Evolutionary conservation across 2,329 filamentous ascomycete genomes (phyloP).

Genomic region (Apiospora saccharicola): DNA sequence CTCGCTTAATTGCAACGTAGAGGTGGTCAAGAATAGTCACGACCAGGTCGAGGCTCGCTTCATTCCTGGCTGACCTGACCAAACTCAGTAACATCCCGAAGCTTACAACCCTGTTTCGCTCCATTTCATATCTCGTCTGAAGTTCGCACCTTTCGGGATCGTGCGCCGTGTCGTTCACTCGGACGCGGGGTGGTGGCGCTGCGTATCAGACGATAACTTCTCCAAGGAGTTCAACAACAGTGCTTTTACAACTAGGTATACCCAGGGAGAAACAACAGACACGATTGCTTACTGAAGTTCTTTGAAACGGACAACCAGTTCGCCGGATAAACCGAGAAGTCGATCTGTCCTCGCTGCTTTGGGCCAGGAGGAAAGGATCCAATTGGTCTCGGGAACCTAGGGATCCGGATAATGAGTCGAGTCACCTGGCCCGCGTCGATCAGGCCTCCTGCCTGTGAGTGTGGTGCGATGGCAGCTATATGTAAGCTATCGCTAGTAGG

Average conservation of each 20-base stretch:
- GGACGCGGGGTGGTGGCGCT: not conserved
- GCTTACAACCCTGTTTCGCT: not conserved
- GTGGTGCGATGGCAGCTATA: not conserved
- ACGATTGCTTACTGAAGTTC: not conserved
- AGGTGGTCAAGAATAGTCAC: constrained; percentile 17
- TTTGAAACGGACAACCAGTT: not conserved
- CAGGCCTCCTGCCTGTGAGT: not conserved
- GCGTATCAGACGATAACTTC: not conserved
- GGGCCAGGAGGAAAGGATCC: not conserved
- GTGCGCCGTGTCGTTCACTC: not conserved
- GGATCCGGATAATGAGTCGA: constrained; percentile 25
- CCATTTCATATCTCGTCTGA: constrained; percentile 8
- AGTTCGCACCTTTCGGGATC: constrained; percentile 11
- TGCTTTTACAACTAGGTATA: not conserved
- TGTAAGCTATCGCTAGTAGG: not conserved
- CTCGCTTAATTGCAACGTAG: not conserved
- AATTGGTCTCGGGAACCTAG: constrained; percentile 1
- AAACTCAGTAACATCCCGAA: not conserved
- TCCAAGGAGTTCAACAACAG: not conserved
- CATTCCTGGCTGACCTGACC: not conserved
- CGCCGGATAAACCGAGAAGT: not conserved
- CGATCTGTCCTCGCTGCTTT: not conserved
- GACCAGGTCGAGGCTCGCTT: not conserved
- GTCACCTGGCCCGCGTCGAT: constrained; percentile 20
- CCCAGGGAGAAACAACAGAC: not conserved